Conservation (phyloP, 2,329 filamentous ascomycete genomes). For the Verticillium dahliae region DNA sequence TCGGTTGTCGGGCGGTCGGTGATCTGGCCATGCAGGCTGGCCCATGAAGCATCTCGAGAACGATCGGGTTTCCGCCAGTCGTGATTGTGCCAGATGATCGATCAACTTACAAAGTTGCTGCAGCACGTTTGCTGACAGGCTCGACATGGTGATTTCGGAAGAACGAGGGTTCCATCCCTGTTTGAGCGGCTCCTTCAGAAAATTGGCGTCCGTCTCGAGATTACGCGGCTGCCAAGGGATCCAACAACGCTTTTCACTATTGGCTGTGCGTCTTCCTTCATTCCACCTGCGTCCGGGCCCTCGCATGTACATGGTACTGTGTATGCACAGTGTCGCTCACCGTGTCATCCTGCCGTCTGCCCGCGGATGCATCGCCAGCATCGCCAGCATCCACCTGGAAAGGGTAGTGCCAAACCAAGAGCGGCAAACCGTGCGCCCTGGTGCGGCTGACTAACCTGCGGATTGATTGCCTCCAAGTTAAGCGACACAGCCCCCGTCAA, state of each 20-base stretch:
- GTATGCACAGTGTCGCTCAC: not conserved
- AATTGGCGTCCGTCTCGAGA: slow-evolving; percentile 1
- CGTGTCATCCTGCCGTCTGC: not conserved
- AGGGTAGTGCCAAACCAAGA: not conserved
- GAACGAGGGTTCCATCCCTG: not conserved
- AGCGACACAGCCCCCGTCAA: not conserved
- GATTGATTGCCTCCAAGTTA: not conserved
- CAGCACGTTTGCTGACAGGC: not conserved
- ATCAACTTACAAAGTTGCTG: no score
- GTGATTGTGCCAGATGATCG: no score
- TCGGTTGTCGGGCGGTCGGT: no score
- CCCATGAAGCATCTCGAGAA: no score
- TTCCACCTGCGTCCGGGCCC: not conserved
- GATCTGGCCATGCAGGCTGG: no score
- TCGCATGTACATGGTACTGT: not conserved
- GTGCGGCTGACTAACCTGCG: not conserved
- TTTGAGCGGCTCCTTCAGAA: not conserved
- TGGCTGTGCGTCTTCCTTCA: not conserved
- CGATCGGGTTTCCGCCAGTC: no score
- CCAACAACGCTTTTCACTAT: not conserved
- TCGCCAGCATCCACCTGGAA: not conserved
- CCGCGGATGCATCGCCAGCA: not conserved
- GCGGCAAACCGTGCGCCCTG: not conserved
- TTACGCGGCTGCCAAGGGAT: slow-evolving; percentile 4
- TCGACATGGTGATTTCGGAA: not conserved